Evolutionary conservation across 805 yeast genomes (phyloP).

Genomic region (Myxozyma mucilagina): DNA sequence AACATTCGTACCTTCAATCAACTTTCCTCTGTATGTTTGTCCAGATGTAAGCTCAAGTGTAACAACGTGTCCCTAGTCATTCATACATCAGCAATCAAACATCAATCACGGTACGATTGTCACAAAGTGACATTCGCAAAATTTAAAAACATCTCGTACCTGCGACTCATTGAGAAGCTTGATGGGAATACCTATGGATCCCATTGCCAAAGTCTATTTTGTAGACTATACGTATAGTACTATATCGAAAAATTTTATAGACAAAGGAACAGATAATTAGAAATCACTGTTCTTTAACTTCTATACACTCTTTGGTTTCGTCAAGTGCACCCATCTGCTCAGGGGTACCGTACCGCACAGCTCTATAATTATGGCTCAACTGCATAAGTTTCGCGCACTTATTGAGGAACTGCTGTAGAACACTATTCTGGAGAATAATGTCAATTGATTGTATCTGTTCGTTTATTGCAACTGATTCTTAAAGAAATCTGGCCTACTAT

Average conservation of each 20-base stretch:
- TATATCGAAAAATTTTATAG: background rate
- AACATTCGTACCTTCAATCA: constrained; percentile 56
- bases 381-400: background rate
- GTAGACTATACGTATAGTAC: background rate
- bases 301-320: background rate
- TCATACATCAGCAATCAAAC: background rate
- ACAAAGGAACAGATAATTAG: background rate
- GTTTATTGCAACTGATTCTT: no score
- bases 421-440: no score
- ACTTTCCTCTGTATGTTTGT: constrained; percentile 82
- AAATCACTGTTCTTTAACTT: background rate
- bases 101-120: no score
- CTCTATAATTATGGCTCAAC: background rate
- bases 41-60: constrained; percentile 84
- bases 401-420: no score
- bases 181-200: constrained; percentile 74
- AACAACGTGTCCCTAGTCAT: constrained; percentile 70
- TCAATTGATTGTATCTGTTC: no score
- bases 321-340: background rate
- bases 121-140: background rate
- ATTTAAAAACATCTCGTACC: constrained; percentile 37
- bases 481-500: no score
- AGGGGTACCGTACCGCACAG: background rate
- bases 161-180: constrained; percentile 84
- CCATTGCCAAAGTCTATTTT: constrained; percentile 44